Conservation (phyloP, 805 yeast genomes). For the Pichia heedii region DNA sequence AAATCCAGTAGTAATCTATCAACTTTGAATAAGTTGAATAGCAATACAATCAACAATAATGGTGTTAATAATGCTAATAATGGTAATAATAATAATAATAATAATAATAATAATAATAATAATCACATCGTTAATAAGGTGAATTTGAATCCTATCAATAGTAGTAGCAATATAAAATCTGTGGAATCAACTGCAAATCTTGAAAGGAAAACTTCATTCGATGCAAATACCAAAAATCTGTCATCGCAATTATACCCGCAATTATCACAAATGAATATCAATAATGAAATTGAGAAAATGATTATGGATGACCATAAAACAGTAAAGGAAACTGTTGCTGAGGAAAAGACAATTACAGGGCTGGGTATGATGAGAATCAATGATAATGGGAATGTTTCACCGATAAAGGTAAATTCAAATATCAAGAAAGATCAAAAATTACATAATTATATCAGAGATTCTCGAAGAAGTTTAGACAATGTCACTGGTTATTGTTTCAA, state of each 20-base stretch:
- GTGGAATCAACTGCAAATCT: neutral
- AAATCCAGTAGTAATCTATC: neutral
- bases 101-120: too few relatives aligned
- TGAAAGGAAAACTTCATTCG: constrained; percentile 5
- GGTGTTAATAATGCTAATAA: too few relatives aligned
- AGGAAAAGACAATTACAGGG: constrained; percentile 5
- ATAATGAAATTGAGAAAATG: neutral
- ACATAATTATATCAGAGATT: neutral
- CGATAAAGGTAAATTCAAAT: neutral
- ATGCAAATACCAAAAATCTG: neutral
- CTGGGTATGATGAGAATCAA: constrained; percentile 8
- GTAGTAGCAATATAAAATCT: neutral
- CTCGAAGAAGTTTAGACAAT: constrained; percentile 4
- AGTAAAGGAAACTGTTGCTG: neutral
- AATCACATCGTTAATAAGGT: too few relatives aligned
- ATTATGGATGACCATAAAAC: neutral
- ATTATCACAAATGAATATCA: neutral
- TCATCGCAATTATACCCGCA: neutral
- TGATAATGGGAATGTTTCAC: constrained; percentile 6
- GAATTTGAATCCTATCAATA: neutral
- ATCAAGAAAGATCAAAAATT: neutral
- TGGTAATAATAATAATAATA: too few relatives aligned
- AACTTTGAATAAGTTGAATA: too few relatives aligned
- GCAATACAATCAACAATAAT: too few relatives aligned
- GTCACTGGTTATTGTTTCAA: constrained; percentile 1